Evolutionary conservation across 2,329 filamentous ascomycete species (phyloP).

Genomic region (Mollisiaceae sp.): DNA sequence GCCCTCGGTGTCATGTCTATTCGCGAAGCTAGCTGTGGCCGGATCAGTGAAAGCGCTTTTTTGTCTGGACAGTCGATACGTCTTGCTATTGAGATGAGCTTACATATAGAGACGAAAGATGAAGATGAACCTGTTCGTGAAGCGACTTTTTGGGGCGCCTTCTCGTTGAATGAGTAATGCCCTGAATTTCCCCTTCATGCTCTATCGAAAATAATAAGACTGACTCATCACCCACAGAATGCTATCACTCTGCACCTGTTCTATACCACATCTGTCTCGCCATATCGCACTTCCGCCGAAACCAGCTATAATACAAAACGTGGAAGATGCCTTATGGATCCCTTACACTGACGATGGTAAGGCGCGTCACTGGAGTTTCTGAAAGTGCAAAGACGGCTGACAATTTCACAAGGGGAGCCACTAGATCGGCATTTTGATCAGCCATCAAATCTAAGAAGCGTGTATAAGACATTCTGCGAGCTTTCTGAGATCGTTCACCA

Average conservation of each 20-base stretch:
- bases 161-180: slow-evolving; percentile 60
- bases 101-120: slow-evolving; percentile 31
- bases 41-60: slow-evolving; percentile 75
- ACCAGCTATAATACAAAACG: slow-evolving; percentile 62
- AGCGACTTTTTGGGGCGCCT: slow-evolving; percentile 57
- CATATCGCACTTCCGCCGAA: slow-evolving; percentile 63
- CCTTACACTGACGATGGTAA: slow-evolving; percentile 43
- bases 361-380: background rate
- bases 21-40: slow-evolving; percentile 72
- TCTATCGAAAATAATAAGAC: slow-evolving; percentile 36
- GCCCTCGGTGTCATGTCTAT: slow-evolving; percentile 78
- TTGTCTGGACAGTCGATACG: slow-evolving; percentile 75
- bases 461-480: slow-evolving; percentile 72
- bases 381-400: background rate
- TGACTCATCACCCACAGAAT: slow-evolving; percentile 51
- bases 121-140: slow-evolving; percentile 52
- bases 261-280: slow-evolving; percentile 63
- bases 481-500: slow-evolving; percentile 77
- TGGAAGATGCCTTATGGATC: slow-evolving; percentile 61
- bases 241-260: slow-evolving; percentile 70
- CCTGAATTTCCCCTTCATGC: background rate
- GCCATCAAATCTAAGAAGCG: slow-evolving; percentile 70
- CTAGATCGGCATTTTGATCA: slow-evolving; percentile 65
- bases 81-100: slow-evolving; percentile 61
- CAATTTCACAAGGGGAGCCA: slow-evolving; percentile 43